Conservation (phyloP, 768 basidiomycete genomes). For the Amanita molliuscula region DNA sequence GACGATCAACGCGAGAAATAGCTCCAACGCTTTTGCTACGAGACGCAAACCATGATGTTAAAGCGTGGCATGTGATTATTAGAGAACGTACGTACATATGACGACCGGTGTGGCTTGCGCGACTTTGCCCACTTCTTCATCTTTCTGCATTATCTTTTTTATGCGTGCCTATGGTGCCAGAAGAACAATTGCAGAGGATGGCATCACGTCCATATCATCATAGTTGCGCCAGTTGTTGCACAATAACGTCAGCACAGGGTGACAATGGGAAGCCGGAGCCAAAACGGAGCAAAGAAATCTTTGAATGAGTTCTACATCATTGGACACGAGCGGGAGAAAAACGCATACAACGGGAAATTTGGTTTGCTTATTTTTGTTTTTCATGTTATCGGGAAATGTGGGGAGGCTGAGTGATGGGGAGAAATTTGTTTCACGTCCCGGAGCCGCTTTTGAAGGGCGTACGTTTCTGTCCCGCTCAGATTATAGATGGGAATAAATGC, state of each 20-base stretch:
- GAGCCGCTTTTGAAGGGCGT: not conserved
- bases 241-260: not conserved
- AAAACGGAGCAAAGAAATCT: constrained; percentile 1
- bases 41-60: not conserved
- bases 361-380: constrained; percentile 86
- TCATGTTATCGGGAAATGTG: constrained; percentile 34
- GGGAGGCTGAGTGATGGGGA: not conserved
- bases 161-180: constrained; percentile 67
- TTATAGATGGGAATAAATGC: not conserved
- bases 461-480: not conserved
- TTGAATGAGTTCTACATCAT: not conserved
- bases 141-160: constrained; percentile 99
- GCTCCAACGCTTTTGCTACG: constrained; percentile 86
- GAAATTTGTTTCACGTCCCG: not conserved
- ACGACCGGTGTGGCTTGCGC: constrained; percentile 94
- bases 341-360: constrained; percentile 80
- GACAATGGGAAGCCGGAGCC: not conserved
- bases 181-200: not conserved
- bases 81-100: constrained; percentile 70
- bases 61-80: not conserved
- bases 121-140: constrained; percentile 98
- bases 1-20: constrained; percentile 80
- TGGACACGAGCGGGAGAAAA: not conserved
- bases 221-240: not conserved
- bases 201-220: not conserved